phyloP scores from a whole-genome alignment of 2,329 filamentous ascomycete species.

The Calonectria ilicicola region DNA sequence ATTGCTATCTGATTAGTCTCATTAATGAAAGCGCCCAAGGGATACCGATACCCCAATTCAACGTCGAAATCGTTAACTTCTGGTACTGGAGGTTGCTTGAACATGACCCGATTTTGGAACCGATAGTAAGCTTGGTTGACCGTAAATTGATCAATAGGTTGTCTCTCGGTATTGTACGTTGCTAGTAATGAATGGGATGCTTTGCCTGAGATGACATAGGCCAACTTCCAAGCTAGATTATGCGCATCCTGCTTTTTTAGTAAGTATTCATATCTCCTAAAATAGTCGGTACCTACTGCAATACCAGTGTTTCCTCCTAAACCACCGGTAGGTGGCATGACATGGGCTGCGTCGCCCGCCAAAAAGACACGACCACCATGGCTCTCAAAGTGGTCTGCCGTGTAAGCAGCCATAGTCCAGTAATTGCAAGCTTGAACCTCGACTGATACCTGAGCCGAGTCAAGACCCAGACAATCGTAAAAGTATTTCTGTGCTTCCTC shows the following conservation, averaged over 20 bases:
- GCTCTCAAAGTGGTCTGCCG: background rate
- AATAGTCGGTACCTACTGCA: background rate
- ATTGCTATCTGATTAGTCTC: background rate
- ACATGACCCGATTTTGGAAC: constrained; percentile 3
- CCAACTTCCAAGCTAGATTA: constrained; percentile 3
- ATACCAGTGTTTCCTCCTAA: constrained; percentile 9
- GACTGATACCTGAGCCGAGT: background rate
- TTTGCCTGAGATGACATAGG: background rate
- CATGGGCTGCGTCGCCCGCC: constrained; percentile 5
- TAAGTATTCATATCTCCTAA: no score
- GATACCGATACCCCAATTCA: constrained; percentile 1
- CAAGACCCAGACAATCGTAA: background rate
- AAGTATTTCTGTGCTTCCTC: background rate
- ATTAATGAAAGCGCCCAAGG: background rate
- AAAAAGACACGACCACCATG: background rate
- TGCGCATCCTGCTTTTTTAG: background rate
- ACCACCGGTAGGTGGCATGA: constrained; percentile 4
- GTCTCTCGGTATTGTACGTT: background rate
- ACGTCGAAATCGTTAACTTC: background rate
- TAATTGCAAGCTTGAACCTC: background rate
- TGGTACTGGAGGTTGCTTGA: background rate
- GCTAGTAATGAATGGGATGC: background rate
- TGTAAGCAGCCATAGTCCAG: constrained; percentile 9
- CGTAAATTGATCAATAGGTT: constrained; percentile 2
- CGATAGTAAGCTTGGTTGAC: background rate